Evolutionary conservation across 1,139 yeast genomes (phyloP), one percentile per base, ranked within the genome.

Genomic region (Candida sojae): DNA sequence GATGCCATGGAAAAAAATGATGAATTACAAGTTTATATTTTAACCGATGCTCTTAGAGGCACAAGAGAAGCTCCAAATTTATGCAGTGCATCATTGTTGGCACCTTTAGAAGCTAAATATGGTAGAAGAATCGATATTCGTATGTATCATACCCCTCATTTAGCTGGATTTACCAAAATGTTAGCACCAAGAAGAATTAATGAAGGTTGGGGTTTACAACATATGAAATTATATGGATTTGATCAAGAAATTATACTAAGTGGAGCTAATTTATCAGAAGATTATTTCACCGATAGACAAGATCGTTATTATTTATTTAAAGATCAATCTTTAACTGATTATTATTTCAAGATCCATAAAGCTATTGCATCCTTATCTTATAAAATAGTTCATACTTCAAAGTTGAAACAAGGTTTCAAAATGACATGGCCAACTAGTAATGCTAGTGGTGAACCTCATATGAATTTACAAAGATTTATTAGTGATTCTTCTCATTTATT

Each of bases 201-300:
- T 64, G 99, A 93, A 69, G 93, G 96, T 6, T 80, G 79, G 70
- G 99, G 99, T 0, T 75, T 93, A 46, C 99, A 93, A 67, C 99
- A 93, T 64, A 95, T 93, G 99, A 93, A 93, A 66, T 77, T 95
- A 37, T 93, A 93, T 63, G 99, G 99, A 1, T 84, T 91, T 60
- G 99, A 93, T 64, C 84, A 91, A 59, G 97, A 91, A 61, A 83
- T 93, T 45, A 79, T 95, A 17, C 74, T 95, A 42, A 82, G 90
- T 21, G 99, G 99, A 3, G 99, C 99, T 4, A 93, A 93, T 60
- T 74, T 93, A 47, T 89, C 97, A 0, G 73, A 81, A 39, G 99
- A 93, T 66, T 93, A 93, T 66, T 93, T 95, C 66, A 88, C 96
- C n/a, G 86, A 93, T 64, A 82, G 99, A 57, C 99, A 93, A 64